Conservation (phyloP, 23 red algal genomes). For the Agarophyton chilense region DNA sequence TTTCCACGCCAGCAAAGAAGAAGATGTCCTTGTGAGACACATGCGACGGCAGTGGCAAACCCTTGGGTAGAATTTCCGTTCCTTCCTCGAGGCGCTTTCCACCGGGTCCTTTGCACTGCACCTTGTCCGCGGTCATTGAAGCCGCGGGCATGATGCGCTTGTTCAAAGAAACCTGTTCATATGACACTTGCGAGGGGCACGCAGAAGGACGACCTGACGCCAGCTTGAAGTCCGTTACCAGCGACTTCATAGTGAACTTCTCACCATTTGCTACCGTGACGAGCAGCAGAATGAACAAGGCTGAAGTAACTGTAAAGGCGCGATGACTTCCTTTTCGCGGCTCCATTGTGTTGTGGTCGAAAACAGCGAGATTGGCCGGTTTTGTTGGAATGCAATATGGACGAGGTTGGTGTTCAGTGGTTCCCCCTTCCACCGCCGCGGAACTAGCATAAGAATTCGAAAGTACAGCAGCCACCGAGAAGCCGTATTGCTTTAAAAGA, state of each 20-base stretch:
- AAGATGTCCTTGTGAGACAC: constrained; percentile 10
- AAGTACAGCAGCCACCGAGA: too few species aligned
- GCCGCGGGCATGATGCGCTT: not conserved
- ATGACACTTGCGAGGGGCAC: not conserved
- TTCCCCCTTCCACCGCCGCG: too few species aligned
- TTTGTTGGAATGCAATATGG: too few species aligned
- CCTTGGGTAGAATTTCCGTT: not conserved
- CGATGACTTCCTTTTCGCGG: not conserved
- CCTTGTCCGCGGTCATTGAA: constrained; percentile 11
- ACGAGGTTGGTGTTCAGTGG: too few species aligned
- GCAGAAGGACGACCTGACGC: constrained; percentile 27
- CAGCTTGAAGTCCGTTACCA: not conserved
- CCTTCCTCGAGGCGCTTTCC: constrained; percentile 22
- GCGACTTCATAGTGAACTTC: not conserved
- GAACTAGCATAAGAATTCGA: too few species aligned
- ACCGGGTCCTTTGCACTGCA: constrained; percentile 14
- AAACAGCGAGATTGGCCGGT: too few species aligned
- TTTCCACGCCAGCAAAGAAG: constrained; percentile 62
- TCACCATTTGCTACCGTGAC: not conserved
- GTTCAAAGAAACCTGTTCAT: not conserved
- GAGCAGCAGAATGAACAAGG: not conserved
- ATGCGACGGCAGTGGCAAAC: constrained; percentile 22
- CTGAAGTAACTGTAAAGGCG: not conserved
- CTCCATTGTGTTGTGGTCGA: not conserved
- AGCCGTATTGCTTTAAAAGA: too few species aligned